Percentiles rank a stretch among this genome's conserved stretches.
Evolutionary conservation across 2,329 filamentous ascomycete species (phyloP).

Genomic region (Stachybotrys echinatus): DNA sequence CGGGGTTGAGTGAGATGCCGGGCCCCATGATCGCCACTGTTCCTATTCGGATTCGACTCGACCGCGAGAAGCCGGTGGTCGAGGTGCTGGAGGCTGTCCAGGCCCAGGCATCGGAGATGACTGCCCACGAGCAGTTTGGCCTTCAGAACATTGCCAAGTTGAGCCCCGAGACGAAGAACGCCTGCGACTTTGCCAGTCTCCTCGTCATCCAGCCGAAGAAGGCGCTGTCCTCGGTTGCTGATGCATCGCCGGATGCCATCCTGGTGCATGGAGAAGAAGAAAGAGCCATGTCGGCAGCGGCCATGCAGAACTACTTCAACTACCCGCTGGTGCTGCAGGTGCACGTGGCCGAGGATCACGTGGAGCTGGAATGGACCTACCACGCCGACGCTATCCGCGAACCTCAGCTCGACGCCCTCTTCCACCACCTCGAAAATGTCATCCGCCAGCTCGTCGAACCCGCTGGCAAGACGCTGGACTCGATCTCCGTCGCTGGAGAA

Average conservation of each 20-base stretch:
- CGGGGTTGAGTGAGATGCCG: slow-evolving; percentile 16
- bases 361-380: background rate
- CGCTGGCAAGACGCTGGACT: background rate
- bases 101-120: background rate
- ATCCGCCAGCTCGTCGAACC: background rate
- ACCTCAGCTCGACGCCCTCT: background rate
- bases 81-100: background rate
- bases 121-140: background rate
- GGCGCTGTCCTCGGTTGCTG: background rate
- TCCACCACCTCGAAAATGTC: background rate
- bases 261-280: background rate
- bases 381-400: background rate
- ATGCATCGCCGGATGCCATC: background rate
- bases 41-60: slow-evolving; percentile 9
- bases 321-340: background rate
- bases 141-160: background rate
- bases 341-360: background rate
- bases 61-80: background rate
- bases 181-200: background rate
- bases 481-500: background rate
- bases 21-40: slow-evolving; percentile 25
- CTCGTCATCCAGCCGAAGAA: slow-evolving; percentile 2
- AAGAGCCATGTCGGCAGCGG: background rate
- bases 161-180: background rate
- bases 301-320: background rate